A percentile compares a stretch with the other conserved stretches of the same genome.
These are phyloP conservation scores for Epicoccum sorghinum DNA, from an alignment of 2,329 filamentous ascomycete genomes.

Conservation along the genomic window DNA sequence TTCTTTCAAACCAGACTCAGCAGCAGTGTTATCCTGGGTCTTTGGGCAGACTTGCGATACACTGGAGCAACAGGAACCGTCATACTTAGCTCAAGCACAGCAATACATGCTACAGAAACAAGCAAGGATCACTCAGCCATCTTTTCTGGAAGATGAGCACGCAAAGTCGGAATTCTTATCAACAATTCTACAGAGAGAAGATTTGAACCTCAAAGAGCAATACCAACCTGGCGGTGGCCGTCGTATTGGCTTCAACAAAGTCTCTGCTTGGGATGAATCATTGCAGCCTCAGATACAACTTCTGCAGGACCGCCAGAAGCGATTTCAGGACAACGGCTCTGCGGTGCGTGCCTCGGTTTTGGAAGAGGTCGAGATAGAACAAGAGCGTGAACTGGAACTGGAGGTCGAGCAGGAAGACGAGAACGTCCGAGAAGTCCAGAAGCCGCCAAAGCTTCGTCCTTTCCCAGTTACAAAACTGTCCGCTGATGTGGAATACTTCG, in stretches of 20 bases:
- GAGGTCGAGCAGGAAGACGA: conserved; percentile 56
- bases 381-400: conserved; percentile 58
- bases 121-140: conserved; percentile 51
- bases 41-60: conserved; percentile 66
- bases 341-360: conserved; percentile 58
- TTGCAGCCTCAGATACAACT: conserved; percentile 42
- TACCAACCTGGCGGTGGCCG: conserved; percentile 54
- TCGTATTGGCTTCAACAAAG: conserved; percentile 10
- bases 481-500: conserved; percentile 55
- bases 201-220: conserved; percentile 63
- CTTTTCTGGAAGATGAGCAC: conserved; percentile 47
- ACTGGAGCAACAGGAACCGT: conserved; percentile 64
- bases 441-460: conserved; percentile 50
- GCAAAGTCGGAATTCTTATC: conserved; percentile 52
- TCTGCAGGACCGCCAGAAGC: conserved; percentile 44
- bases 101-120: conserved; percentile 66
- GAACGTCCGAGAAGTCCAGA: conserved; percentile 61
- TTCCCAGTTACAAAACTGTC: conserved; percentile 56
- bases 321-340: conserved; percentile 53
- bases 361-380: conserved; percentile 57
- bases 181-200: conserved; percentile 59
- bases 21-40: conserved; percentile 56
- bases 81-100: conserved; percentile 65
- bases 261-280: conserved; percentile 21
- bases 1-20: conserved; percentile 6